Evolutionary conservation across 176 grass and related monocot genomes (phyloP).

Genomic region (Elaeis guineensis): DNA sequence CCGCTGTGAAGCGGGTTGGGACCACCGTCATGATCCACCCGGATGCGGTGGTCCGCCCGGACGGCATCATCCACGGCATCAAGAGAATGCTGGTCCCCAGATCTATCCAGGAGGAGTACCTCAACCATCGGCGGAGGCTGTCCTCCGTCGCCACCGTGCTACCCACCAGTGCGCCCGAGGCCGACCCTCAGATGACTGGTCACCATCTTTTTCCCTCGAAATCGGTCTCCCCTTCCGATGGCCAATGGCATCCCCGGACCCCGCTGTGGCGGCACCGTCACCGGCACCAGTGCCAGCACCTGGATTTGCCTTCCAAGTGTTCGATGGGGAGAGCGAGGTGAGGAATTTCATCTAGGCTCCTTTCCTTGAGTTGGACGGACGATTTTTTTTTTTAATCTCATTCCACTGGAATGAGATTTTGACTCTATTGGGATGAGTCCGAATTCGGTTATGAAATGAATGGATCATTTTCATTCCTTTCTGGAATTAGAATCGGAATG

Average conservation of each 20-base stretch:
- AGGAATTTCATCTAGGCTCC: conserved; percentile 88
- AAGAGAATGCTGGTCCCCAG: conserved; percentile 45
- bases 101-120: conserved; percentile 60
- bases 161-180: conserved; percentile 52
- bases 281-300: conserved; percentile 33
- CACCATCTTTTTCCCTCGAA: conserved; percentile 24
- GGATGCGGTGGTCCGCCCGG: conserved; percentile 41
- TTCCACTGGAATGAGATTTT: no score
- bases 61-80: conserved; percentile 66
- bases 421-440: no score
- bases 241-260: conserved; percentile 46
- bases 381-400: no score
- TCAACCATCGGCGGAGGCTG: conserved; percentile 67
- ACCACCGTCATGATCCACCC: conserved; percentile 22
- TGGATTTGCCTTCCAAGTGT: conserved; percentile 22
- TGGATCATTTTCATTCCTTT: no score
- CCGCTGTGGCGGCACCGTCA: conserved; percentile 19
- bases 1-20: conserved; percentile 15
- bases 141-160: conserved; percentile 44
- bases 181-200: conserved; percentile 56
- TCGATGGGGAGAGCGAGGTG: conserved; percentile 76
- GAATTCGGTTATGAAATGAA: no score
- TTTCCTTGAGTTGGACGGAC: no score
- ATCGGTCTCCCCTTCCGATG: conserved; percentile 42
- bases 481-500: no score